Evolutionary conservation across 495 filamentous ascomycete genomes (phyloP).

Genomic region (Aspergillus bertholletiae): DNA sequence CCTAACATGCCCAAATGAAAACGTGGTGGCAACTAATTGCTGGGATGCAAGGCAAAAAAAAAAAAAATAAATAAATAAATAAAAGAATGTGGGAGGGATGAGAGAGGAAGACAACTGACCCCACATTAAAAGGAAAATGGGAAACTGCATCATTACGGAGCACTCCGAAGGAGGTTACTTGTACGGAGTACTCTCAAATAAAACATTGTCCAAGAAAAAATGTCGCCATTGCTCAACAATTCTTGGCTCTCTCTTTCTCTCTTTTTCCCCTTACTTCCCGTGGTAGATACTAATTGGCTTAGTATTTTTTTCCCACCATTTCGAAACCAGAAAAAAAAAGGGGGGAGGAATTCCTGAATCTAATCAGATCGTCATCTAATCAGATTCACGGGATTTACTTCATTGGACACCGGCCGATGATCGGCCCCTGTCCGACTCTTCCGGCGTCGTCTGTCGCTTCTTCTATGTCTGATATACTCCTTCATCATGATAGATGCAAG

Average conservation of each 20-base stretch:
- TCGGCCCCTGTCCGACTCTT: neutral
- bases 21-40: neutral
- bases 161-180: too few relatives aligned
- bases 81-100: too few relatives aligned
- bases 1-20: neutral
- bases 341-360: neutral
- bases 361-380: conserved; percentile 18
- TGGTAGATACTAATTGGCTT: too few relatives aligned
- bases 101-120: neutral
- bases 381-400: conserved; percentile 4
- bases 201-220: too few relatives aligned
- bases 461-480: neutral
- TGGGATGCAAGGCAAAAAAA: neutral
- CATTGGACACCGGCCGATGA: conserved; percentile 6
- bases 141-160: too few relatives aligned
- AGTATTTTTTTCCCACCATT: too few relatives aligned
- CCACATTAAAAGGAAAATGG: neutral
- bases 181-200: too few relatives aligned
- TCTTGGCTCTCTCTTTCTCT: too few relatives aligned
- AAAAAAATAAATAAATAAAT: too few relatives aligned
- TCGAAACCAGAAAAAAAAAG: neutral
- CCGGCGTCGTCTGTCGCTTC: neutral
- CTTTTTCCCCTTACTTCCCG: too few relatives aligned
- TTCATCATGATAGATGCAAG: neutral
- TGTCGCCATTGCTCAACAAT: too few relatives aligned